Evolutionary conservation across 192 early-diverging fungal species (phyloP).

Genomic region (Coemansia aciculifera): DNA sequence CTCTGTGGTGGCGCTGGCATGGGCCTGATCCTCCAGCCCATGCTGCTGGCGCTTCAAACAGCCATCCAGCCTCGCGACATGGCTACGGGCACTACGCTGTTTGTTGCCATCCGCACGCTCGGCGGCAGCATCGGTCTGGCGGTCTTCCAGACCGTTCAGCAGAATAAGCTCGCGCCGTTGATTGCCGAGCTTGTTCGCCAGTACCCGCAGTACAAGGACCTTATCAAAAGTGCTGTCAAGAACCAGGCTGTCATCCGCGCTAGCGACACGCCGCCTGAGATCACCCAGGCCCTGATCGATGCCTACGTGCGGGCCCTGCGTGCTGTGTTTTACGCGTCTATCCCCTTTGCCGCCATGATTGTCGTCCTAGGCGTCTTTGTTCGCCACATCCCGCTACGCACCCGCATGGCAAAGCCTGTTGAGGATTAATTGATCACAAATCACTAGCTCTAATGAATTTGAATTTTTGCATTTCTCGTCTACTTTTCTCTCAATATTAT

Average conservation of each 20-base stretch:
- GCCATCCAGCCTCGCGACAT: conserved; percentile 60
- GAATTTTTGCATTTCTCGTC: background rate
- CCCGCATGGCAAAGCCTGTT: conserved; percentile 26
- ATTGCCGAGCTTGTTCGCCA: conserved; percentile 16
- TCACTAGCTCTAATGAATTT: background rate
- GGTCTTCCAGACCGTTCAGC: conserved; percentile 57
- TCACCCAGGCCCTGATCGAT: conserved; percentile 34
- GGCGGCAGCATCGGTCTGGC: conserved; percentile 63
- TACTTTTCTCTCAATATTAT: background rate
- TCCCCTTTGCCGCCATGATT: conserved; percentile 50
- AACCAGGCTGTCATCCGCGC: conserved; percentile 31
- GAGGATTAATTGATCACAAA: background rate
- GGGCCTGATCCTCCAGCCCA: conserved; percentile 71
- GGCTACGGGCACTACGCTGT: conserved; percentile 67
- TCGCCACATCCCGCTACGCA: conserved; percentile 46
- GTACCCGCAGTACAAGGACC: conserved; percentile 33
- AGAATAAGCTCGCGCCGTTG: conserved; percentile 54
- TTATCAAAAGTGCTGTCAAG: conserved; percentile 45
- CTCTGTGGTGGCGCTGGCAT: conserved; percentile 69
- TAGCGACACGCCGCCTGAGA: conserved; percentile 25
- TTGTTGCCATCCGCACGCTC: conserved; percentile 62
- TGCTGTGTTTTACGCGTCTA: conserved; percentile 49
- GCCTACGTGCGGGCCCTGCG: conserved; percentile 57
- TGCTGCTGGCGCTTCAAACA: conserved; percentile 67
- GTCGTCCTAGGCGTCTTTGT: conserved; percentile 53